Percentiles rank a stretch among this genome's conserved stretches.
phyloP scores from a whole-genome alignment of 352 stramenopile genomes.

The Phytopythium kandeliae region DNA sequence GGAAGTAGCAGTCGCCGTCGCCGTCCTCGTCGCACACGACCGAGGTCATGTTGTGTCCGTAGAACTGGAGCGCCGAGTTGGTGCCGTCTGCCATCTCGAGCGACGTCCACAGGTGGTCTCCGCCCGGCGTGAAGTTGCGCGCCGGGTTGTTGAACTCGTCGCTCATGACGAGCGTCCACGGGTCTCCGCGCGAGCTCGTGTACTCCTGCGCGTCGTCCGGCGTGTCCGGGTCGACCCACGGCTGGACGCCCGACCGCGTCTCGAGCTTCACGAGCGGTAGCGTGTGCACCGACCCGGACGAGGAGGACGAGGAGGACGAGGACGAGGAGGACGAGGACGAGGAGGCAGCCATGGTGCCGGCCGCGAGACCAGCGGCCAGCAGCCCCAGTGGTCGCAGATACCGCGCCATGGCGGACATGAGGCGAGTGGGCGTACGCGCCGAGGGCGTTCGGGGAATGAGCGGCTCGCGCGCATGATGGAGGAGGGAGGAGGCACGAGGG shows the following conservation, averaged over 20 bases:
- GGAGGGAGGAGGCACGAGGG: no score
- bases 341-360: no score
- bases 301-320: no score
- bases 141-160: constrained; percentile 59
- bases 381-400: no score
- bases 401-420: no score
- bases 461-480: no score
- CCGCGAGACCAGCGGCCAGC: no score
- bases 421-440: no score
- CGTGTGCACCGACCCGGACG: no score
- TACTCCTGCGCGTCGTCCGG: constrained; percentile 20
- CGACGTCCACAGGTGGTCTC: constrained; percentile 90
- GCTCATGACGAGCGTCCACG: constrained; percentile 61
- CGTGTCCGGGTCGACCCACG: constrained; percentile 35
- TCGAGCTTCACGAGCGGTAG: constrained; percentile 8
- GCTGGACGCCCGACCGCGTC: constrained; percentile 26
- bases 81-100: constrained; percentile 50
- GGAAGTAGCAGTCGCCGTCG: constrained; percentile 34
- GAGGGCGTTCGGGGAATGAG: no score
- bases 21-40: constrained; percentile 39
- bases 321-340: no score
- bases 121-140: constrained; percentile 73
- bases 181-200: constrained; percentile 36
- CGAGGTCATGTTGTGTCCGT: constrained; percentile 78
- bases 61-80: constrained; percentile 87